Base-by-base conservation (phyloP, 1,139 yeast genomes). In the Debaryomyces robertsiae region DNA sequence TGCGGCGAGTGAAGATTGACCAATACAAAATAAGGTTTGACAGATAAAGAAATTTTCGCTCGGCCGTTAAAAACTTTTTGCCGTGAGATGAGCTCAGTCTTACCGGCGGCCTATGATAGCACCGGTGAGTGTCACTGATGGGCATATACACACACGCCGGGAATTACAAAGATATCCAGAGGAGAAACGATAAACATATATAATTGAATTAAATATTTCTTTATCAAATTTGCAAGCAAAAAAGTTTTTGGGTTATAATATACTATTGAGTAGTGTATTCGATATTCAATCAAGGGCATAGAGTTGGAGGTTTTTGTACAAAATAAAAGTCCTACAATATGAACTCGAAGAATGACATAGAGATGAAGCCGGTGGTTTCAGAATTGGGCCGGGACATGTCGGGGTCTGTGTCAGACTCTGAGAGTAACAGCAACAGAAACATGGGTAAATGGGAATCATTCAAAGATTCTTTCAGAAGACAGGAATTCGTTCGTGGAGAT, bases 401-500 rank as follows among this genome's bases (percentile, higher is more conserved):
- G 11, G 34, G 38, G 38, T 44, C 49, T 43, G 43, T 29, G 6
- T 48, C 55, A 6, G 52, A 49, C 27, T 40, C 53, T n/a, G 56
- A 47, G 3, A 41, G 50, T 3, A 54, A 47, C 16, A 46, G 49
- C 37, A 23, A 35, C 18, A 38, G 34, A 13, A 31, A 38, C 19
- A 34, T 35, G 40, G 41, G 47, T 4, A 51, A 49, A 18, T 63
- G 63, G 60, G 53, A 43, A 3, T 54, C 53, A 29, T 65, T 65
- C 45, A 50, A 51, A 27, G 68, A 67, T 43, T 57, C 66, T n/a
- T 68, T 68, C 50, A 55, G 60, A 46, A 56, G 58, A 45, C 51
- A 53, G 37, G 49, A 47, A 15, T 45, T 40, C 10, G 54, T 45
- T 10, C 54, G 48, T 4, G 49, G 40, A n/a, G 55, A 55, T n/a